Evolutionary conservation across 495 filamentous ascomycete species (phyloP), one percentile per base, ranked within the genome.

Genomic region (Hapsidospora chrysogenum): DNA sequence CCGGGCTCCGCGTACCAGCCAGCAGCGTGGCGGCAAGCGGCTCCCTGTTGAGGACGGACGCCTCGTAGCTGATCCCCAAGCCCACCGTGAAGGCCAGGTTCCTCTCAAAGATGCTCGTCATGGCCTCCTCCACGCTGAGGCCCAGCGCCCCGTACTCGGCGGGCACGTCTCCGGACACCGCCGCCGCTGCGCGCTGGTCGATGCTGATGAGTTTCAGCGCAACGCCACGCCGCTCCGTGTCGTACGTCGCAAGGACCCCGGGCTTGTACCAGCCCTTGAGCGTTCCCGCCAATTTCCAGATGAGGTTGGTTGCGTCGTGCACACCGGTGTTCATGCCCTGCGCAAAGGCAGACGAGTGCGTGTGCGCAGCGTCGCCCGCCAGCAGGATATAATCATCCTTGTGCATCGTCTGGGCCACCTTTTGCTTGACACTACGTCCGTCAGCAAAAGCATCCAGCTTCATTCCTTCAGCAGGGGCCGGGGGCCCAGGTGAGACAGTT

Each of bases 251-350:
- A 3, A 83, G 57, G 2, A 80, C 54, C 8, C 46, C 44, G 0
- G 60, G 63, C 27, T 61, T 53, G 0, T 65, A 64, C 18, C 71
- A 53, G 5, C 73, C 74, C 17, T 73, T 65, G 17, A 74, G 56
- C 1, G 71, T 66, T 17, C 73, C 57, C 36, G 67, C 69, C 21
- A 85, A 58, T 47, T 85, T 85, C 80, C 80, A 86, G 9, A 65
- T 74, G 4, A 86, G 56, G 40, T 85, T 85, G 62, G 72, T 81
- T 9, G 71, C 66, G 48, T 86, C 80, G 43, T 80, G 76, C 72
- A 85, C 76, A 32, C 67, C 73, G 33, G 78, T 69, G 43, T 85
- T 85, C 74, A 79, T 79, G n/a, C 79, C 79, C 47, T 81, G 80
- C 3, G 76, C 80, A 8, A 76, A 75, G 49, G 81, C 81, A 10